These are phyloP conservation scores for Nemania diffusa DNA, from an alignment of 2,329 filamentous ascomycete genomes.

Conservation along the genomic window DNA sequence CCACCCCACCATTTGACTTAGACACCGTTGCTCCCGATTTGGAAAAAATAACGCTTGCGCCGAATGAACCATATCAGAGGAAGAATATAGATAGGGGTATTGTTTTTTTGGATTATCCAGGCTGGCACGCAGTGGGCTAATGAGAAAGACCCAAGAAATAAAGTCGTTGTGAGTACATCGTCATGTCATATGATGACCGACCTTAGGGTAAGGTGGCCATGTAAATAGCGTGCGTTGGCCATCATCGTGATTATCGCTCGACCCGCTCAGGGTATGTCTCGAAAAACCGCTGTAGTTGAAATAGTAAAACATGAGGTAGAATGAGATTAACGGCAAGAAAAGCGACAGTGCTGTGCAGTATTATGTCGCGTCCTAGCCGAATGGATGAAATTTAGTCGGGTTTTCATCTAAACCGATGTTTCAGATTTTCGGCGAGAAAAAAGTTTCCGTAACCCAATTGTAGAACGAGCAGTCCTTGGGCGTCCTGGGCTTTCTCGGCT, in stretches of 20 bases:
- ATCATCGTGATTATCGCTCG: conserved; percentile 3
- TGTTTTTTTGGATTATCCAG: conserved; percentile 4
- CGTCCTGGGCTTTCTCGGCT: conserved; percentile 29
- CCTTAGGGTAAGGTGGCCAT: neutral
- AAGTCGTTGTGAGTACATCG: conserved; percentile 11
- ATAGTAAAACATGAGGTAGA: conserved; percentile 15
- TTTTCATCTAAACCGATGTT: conserved; percentile 26
- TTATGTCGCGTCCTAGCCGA: neutral
- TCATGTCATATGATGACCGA: conserved; percentile 14
- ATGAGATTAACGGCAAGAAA: neutral
- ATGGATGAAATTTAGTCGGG: neutral
- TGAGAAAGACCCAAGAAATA: conserved; percentile 10
- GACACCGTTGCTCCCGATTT: conserved; percentile 21
- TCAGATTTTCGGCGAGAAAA: conserved; percentile 41
- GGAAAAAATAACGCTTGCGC: conserved; percentile 30
- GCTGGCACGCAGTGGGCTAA: neutral
- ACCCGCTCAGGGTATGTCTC: neutral
- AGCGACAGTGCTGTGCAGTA: neutral
- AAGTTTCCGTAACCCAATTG: conserved; percentile 39
- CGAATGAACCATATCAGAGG: conserved; percentile 23
- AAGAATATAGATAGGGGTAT: conserved; percentile 18
- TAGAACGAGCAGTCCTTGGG: conserved; percentile 39
- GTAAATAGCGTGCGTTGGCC: neutral
- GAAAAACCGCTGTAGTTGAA: neutral
- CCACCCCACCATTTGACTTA: conserved; percentile 12